Base-by-base conservation (phyloP, 2,329 filamentous ascomycete genomes). In the Alternaria gansuensis region DNA sequence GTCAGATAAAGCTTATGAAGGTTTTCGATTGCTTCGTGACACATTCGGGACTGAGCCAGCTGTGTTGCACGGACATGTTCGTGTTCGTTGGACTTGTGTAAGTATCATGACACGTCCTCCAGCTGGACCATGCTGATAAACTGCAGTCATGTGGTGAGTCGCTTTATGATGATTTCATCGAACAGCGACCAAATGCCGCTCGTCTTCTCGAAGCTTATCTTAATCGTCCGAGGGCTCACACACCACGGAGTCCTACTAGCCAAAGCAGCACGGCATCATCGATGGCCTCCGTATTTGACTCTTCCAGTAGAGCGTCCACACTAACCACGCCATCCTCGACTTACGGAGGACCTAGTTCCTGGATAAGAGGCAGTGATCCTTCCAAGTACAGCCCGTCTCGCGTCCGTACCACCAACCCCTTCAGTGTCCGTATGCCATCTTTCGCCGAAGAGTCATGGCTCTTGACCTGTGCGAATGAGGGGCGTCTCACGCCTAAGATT, bases 141-240 rank as follows among this genome's bases (percentile, higher is more conserved):
- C 2, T 23, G 9, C 26, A 76, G 73, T 65, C 68, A 17, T 78
- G 75, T 46, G 75, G 75, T 21, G 67, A 73, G 24, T 40, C 62
- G 2, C 64, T 79, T 6, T 75, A 78, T 54, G 78, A 80, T 49
- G 78, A 80, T 62, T 79, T 76, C 48, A 63, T 75, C 44, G 78
- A 80, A 62, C 59, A 63, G 14, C 69, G 75, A 28, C 66, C 70
- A 5, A 78, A 78, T 17, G 78, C 77, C 41, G 77, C 77, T 9
- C 68, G 74, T 10, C 70, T 75, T n/a, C 64, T 80, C 0, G 77
- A 78, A 69, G 70, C 71, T 2, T 76, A 72, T 41, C 72, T 80
- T 14, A 79, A 79, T 54, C 63, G 74, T 2, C 74, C 74, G 3
- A 62, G 66, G 11, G 59, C 67, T 6, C 71, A 73, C 29, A 63